Conservation (phyloP, 1,284 basidiomycete species). For the Grifola frondosa region DNA sequence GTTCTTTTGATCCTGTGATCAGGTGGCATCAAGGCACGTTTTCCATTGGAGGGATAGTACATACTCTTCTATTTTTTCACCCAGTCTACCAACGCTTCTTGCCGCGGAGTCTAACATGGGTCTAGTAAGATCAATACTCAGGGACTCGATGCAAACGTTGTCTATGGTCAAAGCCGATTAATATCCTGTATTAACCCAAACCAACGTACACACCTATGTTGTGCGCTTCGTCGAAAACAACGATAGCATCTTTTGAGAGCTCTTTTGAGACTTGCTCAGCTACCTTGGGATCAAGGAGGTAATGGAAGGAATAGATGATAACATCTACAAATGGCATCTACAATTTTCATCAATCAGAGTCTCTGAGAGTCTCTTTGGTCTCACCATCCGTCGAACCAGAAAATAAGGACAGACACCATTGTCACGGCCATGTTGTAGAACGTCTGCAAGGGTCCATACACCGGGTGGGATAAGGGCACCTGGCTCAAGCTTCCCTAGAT, state of each 20-base stretch:
- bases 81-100: constrained; percentile 84
- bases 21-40: neutral
- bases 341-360: neutral
- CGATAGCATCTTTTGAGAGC: constrained; percentile 96
- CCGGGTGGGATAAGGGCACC: constrained; percentile 86
- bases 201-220: constrained; percentile 78
- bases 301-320: constrained; percentile 99
- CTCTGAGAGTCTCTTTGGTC: constrained; percentile 17
- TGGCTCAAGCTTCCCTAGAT: constrained; percentile 77
- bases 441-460: constrained; percentile 93
- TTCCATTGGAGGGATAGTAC: constrained; percentile 28
- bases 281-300: constrained; percentile 97
- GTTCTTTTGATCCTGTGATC: constrained; percentile 82
- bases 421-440: constrained; percentile 86
- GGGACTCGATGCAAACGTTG: constrained; percentile 98
- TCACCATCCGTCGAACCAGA: constrained; percentile 92
- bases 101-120: constrained; percentile 97
- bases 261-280: constrained; percentile 99
- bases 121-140: constrained; percentile 97
- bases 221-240: constrained; percentile 99
- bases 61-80: constrained; percentile 93
- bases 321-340: constrained; percentile 96
- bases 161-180: constrained; percentile 47
- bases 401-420: constrained; percentile 95
- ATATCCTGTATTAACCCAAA: neutral